Conservation (phyloP, 331 rosid genomes). For the Quercus phellos region DNA sequence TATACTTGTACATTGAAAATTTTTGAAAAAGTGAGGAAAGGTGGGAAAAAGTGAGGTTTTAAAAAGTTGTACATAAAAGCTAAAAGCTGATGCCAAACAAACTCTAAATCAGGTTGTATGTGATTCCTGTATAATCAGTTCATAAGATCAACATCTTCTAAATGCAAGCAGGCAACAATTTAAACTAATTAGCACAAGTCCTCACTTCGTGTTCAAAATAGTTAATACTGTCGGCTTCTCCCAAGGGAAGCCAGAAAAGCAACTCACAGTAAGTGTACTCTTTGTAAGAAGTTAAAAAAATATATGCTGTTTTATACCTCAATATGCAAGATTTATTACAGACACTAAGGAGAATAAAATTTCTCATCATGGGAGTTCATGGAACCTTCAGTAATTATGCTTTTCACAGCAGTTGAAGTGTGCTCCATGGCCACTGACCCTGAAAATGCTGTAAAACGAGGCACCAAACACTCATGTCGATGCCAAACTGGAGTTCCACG, state of each 20-base stretch:
- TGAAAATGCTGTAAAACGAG: not conserved
- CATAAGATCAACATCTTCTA: not conserved
- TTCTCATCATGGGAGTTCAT: not conserved
- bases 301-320: not conserved
- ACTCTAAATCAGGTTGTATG: not conserved
- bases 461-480: not conserved
- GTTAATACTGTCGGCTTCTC: not conserved
- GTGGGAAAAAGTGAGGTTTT: too few relatives aligned
- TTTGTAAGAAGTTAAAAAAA: not conserved
- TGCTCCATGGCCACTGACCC: not conserved
- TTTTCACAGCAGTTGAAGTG: not conserved
- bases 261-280: not conserved
- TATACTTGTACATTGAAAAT: too few relatives aligned
- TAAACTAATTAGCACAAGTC: not conserved
- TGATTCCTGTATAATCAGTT: not conserved
- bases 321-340: not conserved
- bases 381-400: not conserved
- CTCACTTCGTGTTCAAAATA: not conserved
- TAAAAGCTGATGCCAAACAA: too few relatives aligned
- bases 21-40: too few relatives aligned
- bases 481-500: too few relatives aligned
- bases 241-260: not conserved
- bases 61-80: too few relatives aligned
- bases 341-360: not conserved
- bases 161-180: not conserved